Conservation (phyloP, 2,329 filamentous ascomycete species). For the Diaporthe caulivora region DNA sequence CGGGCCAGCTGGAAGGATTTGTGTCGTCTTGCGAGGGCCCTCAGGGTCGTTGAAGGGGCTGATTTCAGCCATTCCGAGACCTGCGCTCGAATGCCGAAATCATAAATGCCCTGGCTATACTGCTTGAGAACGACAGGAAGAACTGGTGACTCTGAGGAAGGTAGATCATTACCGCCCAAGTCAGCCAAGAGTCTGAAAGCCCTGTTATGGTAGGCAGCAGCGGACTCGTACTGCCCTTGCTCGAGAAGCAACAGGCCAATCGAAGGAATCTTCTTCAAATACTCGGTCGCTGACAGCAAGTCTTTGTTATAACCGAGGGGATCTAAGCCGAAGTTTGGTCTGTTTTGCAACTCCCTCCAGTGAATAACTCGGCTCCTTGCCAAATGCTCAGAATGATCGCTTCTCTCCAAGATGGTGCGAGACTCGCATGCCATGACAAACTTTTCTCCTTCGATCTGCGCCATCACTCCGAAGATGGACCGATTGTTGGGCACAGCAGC, state of each 20-base stretch:
- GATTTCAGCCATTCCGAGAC: slow-evolving; percentile 52
- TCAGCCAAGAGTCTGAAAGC: slow-evolving; percentile 54
- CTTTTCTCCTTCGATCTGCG: slow-evolving; percentile 68
- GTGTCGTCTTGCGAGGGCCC: slow-evolving; percentile 61
- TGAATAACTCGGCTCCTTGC: slow-evolving; percentile 52
- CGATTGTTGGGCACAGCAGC: slow-evolving; percentile 49
- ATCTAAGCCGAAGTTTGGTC: slow-evolving; percentile 56
- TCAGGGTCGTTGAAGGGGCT: slow-evolving; percentile 49
- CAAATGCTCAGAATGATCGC: slow-evolving; percentile 51
- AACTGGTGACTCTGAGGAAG: slow-evolving; percentile 41
- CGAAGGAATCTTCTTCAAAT: slow-evolving; percentile 63
- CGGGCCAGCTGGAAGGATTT: slow-evolving; percentile 67
- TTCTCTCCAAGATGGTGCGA: slow-evolving; percentile 51
- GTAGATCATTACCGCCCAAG: slow-evolving; percentile 47
- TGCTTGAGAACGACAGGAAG: slow-evolving; percentile 51
- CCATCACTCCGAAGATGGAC: slow-evolving; percentile 66
- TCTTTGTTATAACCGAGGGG: slow-evolving; percentile 65
- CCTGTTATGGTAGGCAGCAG: slow-evolving; percentile 62
- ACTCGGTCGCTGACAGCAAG: slow-evolving; percentile 61
- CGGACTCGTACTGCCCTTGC: slow-evolving; percentile 66
- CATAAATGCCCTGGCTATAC: slow-evolving; percentile 67
- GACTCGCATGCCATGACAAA: slow-evolving; percentile 61
- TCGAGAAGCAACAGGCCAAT: slow-evolving; percentile 66
- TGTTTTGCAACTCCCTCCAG: slow-evolving; percentile 62
- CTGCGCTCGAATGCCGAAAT: slow-evolving; percentile 57